Evolutionary conservation across 2,329 filamentous ascomycete species (phyloP), one percentile per base, ranked within the genome.

Genomic region (Thelonectria rubi): DNA sequence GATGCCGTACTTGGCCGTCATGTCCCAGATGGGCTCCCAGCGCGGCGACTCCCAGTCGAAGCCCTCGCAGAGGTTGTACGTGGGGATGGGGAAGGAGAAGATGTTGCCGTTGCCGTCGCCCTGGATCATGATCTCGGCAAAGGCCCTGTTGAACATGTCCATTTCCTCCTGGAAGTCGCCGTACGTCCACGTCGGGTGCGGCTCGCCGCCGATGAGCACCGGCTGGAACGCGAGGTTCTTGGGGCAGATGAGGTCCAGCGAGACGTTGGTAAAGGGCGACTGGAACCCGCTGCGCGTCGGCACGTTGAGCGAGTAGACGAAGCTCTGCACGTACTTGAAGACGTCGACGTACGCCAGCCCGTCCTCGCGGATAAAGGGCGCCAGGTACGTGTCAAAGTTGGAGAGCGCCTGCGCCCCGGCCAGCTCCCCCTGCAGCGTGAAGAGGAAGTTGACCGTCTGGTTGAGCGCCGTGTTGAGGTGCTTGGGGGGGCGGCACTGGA

Each of bases 301-400:
- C 7, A 70, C 69, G 3, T 70, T 70, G n/a, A 70, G 60, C 2
- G 69, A 69, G 51, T 70, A 71, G 20, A 70, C 69, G 14, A 70
- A 71, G 15, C 68, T 70, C 14, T 70, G 69, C 0, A 70, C 52
- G 3, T 57, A 68, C 34, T 70, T 70, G 37, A 70, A 70, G 30
- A 71, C 69, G 1, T 71, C 69, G 0, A n/a, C 37, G 2, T 68
- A 71, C 0, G 65, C 47, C 1, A 70, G 24, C 0, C 56, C 20
- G n/a, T 70, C 69, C n/a, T 43, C 53, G 5, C 69, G 68, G 2
- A 70, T 58, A 2, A 70, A 70, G 0, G 68, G 69, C 0, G 69
- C 69, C 1, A 70, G 65, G 18, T 70, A 70, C 0, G 69, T 70
- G 7, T 70, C 69, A 12, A 70, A 70, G 21, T 66, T 70, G 1